phyloP scores from a whole-genome alignment of 192 early-diverging fungal genomes.

The Backusella westeae region DNA sequence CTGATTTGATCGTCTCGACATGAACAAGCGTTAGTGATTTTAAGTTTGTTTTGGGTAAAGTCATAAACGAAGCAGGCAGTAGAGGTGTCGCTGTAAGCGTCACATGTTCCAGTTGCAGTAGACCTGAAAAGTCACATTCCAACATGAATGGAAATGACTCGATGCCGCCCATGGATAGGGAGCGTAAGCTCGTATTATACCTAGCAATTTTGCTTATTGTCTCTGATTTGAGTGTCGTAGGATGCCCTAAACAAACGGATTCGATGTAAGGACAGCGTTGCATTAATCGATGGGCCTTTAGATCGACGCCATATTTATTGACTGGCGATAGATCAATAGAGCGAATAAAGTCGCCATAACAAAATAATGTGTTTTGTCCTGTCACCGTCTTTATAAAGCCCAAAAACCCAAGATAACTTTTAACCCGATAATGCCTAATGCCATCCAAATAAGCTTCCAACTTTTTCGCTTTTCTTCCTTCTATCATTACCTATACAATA shows the following conservation, averaged over 20 bases:
- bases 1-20: neutral
- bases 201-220: neutral
- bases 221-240: neutral
- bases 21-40: neutral
- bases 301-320: neutral
- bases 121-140: neutral
- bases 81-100: neutral
- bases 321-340: neutral
- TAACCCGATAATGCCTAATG: neutral
- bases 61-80: neutral
- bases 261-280: neutral
- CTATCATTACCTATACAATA: neutral
- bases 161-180: neutral
- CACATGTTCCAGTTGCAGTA: neutral
- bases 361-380: neutral
- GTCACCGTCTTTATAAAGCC: neutral
- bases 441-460: too few species aligned
- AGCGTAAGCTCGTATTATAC: neutral
- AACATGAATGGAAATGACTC: neutral
- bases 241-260: neutral
- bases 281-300: neutral
- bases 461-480: too few species aligned
- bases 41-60: neutral
- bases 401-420: neutral
- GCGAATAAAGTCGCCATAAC: neutral